Conservation (phyloP, 1,139 yeast genomes). For the Suhomyces bolitotheri region DNA sequence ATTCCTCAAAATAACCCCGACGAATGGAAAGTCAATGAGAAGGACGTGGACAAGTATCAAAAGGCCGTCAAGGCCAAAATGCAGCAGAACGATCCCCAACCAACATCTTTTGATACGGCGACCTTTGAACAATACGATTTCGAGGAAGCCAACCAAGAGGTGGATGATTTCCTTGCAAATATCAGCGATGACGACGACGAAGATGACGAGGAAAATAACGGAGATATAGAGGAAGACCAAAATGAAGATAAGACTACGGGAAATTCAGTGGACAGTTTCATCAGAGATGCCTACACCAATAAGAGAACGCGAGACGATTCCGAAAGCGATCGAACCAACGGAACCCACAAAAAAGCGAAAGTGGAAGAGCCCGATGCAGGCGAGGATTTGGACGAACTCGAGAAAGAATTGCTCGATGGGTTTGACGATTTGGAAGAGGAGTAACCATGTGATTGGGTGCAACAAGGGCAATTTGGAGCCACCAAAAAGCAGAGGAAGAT, state of each 20-base stretch:
- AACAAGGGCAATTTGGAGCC: no score
- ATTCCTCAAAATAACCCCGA: slow-evolving; percentile 47
- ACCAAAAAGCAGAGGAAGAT: no score
- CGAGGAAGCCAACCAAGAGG: slow-evolving; percentile 59
- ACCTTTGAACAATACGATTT: slow-evolving; percentile 47
- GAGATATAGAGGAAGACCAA: slow-evolving; percentile 14
- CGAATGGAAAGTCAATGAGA: slow-evolving; percentile 44
- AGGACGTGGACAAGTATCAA: slow-evolving; percentile 47
- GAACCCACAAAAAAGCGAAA: slow-evolving; percentile 16
- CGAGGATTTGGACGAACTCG: slow-evolving; percentile 42
- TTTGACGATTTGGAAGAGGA: slow-evolving; percentile 44
- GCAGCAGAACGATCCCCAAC: slow-evolving; percentile 15
- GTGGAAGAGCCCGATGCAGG: slow-evolving; percentile 18
- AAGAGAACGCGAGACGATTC: slow-evolving; percentile 23
- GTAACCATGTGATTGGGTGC: no score
- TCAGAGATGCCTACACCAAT: slow-evolving; percentile 31
- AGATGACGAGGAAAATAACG: slow-evolving; percentile 31
- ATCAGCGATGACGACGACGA: slow-evolving; percentile 52
- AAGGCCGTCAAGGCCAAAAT: slow-evolving; percentile 29
- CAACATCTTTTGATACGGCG: slow-evolving; percentile 31
- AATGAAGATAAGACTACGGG: slow-evolving; percentile 9
- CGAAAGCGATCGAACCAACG: slow-evolving; percentile 19
- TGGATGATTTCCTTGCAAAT: slow-evolving; percentile 60
- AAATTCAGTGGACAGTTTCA: slow-evolving; percentile 28
- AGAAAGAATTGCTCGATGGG: slow-evolving; percentile 47